These are phyloP conservation scores for Lodderomyces parapsilosis DNA, from an alignment of 1,139 yeast species.

Conservation along the genomic window DNA sequence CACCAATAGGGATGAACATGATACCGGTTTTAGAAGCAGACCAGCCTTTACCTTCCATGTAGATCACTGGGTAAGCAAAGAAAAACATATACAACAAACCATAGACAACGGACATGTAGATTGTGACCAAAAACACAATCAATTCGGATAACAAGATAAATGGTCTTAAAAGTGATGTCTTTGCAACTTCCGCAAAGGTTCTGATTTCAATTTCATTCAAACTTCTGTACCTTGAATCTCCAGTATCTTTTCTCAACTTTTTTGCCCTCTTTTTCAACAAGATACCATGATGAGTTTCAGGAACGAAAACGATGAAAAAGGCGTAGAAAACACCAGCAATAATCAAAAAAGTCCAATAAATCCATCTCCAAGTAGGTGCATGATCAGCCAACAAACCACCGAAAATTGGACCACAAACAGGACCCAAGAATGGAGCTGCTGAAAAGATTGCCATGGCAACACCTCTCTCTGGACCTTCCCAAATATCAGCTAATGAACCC, in stretches of 20 bases:
- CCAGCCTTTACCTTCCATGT: constrained; percentile 65
- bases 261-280: constrained; percentile 53
- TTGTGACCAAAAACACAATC: constrained; percentile 56
- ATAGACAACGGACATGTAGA: constrained; percentile 60
- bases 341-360: constrained; percentile 64
- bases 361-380: constrained; percentile 73
- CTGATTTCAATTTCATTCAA: constrained; percentile 46
- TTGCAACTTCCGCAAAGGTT: constrained; percentile 36
- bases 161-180: constrained; percentile 54
- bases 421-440: constrained; percentile 55
- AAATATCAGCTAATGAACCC: constrained; percentile 55
- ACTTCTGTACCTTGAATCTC: constrained; percentile 52
- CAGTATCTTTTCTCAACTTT: constrained; percentile 51
- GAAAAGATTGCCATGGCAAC: constrained; percentile 62
- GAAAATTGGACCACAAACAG: constrained; percentile 49
- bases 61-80: constrained; percentile 68
- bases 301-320: constrained; percentile 34
- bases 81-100: constrained; percentile 62
- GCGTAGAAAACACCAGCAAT: constrained; percentile 53
- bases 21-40: constrained; percentile 58
- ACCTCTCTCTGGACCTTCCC: constrained; percentile 65
- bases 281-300: constrained; percentile 62
- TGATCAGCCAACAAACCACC: constrained; percentile 72
- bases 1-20: constrained; percentile 72
- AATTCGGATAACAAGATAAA: constrained; percentile 46